Percentiles rank a stretch among this genome's conserved stretches.
Conservation (phyloP, 352 stramenopile species). For the Pythium folliculosum region DNA sequence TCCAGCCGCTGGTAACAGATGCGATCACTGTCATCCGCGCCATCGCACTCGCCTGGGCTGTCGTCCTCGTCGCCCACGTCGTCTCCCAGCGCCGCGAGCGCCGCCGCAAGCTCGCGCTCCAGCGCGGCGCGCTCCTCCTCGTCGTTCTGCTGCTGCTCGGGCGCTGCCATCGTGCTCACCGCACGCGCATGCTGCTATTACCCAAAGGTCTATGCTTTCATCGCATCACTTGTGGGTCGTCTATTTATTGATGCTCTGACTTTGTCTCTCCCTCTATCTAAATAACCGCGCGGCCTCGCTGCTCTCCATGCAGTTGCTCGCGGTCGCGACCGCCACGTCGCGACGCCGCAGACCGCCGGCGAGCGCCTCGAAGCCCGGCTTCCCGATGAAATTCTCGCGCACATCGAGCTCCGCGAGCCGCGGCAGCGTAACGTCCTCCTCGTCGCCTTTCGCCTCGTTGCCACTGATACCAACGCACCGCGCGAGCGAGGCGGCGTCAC, state of each 20-base stretch:
- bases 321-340: neutral
- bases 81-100: conserved; percentile 20
- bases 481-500: conserved; percentile 46
- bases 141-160: conserved; percentile 11
- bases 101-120: conserved; percentile 38
- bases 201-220: too few relatives aligned
- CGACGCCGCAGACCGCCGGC: neutral
- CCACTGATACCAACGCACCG: too few relatives aligned
- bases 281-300: conserved; percentile 27
- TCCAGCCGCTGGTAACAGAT: conserved; percentile 20
- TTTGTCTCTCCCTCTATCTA: conserved; percentile 7
- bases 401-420: conserved; percentile 38
- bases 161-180: too few relatives aligned
- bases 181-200: neutral
- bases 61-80: conserved; percentile 8
- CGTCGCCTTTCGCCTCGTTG: too few relatives aligned
- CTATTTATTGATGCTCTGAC: conserved; percentile 17
- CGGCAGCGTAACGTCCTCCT: conserved; percentile 34
- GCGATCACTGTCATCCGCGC: too few relatives aligned
- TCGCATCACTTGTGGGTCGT: neutral
- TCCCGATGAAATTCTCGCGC: conserved; percentile 71
- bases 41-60: too few relatives aligned
- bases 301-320: conserved; percentile 26
- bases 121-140: conserved; percentile 45
- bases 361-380: conserved; percentile 60